A percentile compares a stretch with the other conserved stretches of the same genome.
Conservation (phyloP, 2,329 filamentous ascomycete genomes). For the Lasiodiplodia citricola region DNA sequence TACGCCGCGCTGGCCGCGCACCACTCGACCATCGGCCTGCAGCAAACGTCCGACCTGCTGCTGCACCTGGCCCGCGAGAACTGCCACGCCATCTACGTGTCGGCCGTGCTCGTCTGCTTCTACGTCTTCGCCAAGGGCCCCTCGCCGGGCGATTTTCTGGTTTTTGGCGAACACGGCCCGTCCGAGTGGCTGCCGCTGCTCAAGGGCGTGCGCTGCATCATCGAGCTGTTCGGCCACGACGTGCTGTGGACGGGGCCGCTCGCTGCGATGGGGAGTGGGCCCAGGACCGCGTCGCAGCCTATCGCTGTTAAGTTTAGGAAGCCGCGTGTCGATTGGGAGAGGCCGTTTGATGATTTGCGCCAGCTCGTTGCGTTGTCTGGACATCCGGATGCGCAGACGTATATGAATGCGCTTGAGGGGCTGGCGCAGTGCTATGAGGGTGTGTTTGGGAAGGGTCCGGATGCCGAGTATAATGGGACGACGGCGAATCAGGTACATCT, state of each 20-base stretch:
- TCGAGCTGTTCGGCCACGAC: neutral
- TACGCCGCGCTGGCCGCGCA: conserved; percentile 2
- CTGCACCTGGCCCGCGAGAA: neutral
- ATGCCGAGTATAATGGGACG: neutral
- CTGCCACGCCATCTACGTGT: conserved; percentile 14
- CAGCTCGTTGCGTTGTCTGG: neutral
- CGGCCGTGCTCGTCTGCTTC: conserved; percentile 1
- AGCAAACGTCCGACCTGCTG: conserved; percentile 1
- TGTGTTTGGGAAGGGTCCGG: neutral
- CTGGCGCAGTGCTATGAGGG: conserved; percentile 9
- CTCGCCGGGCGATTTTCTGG: neutral
- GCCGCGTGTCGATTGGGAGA: neutral
- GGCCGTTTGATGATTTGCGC: neutral
- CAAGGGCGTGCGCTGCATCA: conserved; percentile 11
- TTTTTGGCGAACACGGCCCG: neutral
- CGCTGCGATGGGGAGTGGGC: neutral
- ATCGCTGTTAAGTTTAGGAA: neutral
- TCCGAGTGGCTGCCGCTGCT: conserved; percentile 18
- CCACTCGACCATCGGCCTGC: conserved; percentile 15
- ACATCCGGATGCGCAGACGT: neutral
- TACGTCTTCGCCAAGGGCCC: conserved; percentile 17
- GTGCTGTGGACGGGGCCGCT: neutral
- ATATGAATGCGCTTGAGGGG: neutral
- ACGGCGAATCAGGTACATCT: conserved; percentile 11
- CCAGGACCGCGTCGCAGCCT: neutral